Evolutionary conservation across 108 stramenopile genomes (phyloP).

Genomic region (Phaeodactylum tricornutum): DNA sequence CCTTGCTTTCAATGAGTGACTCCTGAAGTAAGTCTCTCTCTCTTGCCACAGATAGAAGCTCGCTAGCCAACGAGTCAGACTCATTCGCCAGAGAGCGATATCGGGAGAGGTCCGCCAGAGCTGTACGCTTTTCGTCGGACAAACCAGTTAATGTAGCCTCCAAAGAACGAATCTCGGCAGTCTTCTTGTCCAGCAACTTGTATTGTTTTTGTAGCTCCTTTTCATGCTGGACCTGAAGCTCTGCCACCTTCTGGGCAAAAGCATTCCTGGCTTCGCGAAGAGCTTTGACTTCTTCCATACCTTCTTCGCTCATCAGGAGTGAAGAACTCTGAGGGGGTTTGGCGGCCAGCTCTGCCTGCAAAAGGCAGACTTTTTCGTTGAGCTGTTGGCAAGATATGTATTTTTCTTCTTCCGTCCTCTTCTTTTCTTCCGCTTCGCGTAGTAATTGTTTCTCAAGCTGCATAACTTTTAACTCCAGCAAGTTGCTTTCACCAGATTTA

Average conservation of each 20-base stretch:
- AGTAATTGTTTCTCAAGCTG: too few relatives aligned
- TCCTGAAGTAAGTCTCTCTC: conserved; percentile 14
- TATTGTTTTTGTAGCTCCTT: neutral
- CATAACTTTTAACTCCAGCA: too few relatives aligned
- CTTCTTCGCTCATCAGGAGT: too few relatives aligned
- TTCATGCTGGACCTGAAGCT: neutral
- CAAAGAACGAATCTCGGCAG: neutral
- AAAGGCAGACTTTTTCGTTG: too few relatives aligned
- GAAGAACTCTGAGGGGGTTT: too few relatives aligned
- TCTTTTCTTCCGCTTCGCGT: too few relatives aligned
- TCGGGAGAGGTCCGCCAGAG: neutral
- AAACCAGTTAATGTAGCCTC: conserved; percentile 1
- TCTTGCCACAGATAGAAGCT: neutral
- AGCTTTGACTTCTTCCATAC: conserved; percentile 1
- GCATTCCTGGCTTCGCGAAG: neutral
- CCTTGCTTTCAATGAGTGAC: conserved; percentile 6
- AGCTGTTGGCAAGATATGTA: too few relatives aligned
- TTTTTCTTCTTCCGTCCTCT: too few relatives aligned
- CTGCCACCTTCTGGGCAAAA: neutral
- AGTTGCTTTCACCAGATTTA: too few relatives aligned
- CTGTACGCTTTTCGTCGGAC: neutral
- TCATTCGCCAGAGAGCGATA: conserved; percentile 1
- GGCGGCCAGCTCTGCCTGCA: too few relatives aligned
- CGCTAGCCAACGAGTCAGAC: neutral
- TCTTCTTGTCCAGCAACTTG: conserved; percentile 5